Evolutionary conservation across 805 yeast genomes (phyloP).

Genomic region (Saturnispora quitensis): DNA sequence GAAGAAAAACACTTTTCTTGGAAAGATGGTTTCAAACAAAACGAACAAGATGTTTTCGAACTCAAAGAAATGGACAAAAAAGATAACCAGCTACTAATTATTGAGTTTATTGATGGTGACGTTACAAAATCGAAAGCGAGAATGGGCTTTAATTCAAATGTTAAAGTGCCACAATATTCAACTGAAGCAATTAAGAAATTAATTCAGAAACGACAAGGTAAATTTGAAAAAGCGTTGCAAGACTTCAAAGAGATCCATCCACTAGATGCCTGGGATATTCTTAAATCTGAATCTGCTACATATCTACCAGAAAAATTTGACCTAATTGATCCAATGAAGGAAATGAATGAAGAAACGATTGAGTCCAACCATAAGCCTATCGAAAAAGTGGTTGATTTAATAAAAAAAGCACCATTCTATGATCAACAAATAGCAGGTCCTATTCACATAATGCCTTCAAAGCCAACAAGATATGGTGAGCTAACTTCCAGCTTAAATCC

Average conservation of each 20-base stretch:
- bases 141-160: conserved; percentile 33
- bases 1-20: conserved; percentile 36
- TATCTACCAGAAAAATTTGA: conserved; percentile 41
- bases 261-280: conserved; percentile 30
- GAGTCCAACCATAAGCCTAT: conserved; percentile 20
- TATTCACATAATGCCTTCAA: conserved; percentile 34
- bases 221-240: conserved; percentile 36
- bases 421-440: conserved; percentile 51
- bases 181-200: conserved; percentile 50
- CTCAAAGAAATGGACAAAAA: conserved; percentile 32
- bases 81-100: conserved; percentile 50
- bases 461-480: conserved; percentile 37
- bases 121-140: conserved; percentile 40
- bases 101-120: conserved; percentile 69
- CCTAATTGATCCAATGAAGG: conserved; percentile 54
- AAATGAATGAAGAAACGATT: conserved; percentile 33
- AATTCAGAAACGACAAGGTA: conserved; percentile 47
- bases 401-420: conserved; percentile 44
- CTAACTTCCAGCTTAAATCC: conserved; percentile 43
- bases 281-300: conserved; percentile 29
- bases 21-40: conserved; percentile 47
- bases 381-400: conserved; percentile 37
- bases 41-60: conserved; percentile 43
- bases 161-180: conserved; percentile 42
- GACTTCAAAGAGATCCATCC: conserved; percentile 24